These are phyloP conservation scores for Ambrosiella beaveri DNA, from an alignment of 2,329 filamentous ascomycete species.

Conservation along the genomic window DNA sequence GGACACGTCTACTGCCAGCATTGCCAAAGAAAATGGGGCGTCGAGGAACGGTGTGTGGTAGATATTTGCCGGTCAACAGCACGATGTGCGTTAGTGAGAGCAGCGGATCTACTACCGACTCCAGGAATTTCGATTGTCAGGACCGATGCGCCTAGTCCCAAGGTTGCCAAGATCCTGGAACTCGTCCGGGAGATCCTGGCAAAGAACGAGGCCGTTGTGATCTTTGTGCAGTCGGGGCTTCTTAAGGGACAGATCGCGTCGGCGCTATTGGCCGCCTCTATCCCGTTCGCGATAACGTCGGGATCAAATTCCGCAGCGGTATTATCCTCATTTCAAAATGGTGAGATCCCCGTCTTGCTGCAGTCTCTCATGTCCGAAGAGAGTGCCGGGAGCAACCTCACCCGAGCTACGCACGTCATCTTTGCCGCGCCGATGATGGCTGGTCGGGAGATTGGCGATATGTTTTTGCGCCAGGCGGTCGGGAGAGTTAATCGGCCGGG, in stretches of 20 bases:
- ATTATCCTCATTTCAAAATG: constrained; percentile 10
- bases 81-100: constrained; percentile 5
- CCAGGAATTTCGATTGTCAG: background rate
- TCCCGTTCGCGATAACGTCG: constrained; percentile 7
- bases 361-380: constrained; percentile 23
- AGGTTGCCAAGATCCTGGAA: constrained; percentile 17
- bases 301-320: background rate
- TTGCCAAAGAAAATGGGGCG: constrained; percentile 12
- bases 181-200: constrained; percentile 2
- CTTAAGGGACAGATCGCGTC: constrained; percentile 16
- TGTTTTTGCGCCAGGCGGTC: constrained; percentile 24
- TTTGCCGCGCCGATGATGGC: constrained; percentile 22
- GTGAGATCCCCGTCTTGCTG: constrained; percentile 18
- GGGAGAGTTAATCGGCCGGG: constrained; percentile 25
- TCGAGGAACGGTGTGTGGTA: constrained; percentile 13
- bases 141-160: constrained; percentile 7
- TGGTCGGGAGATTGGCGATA: constrained; percentile 20
- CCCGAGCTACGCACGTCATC: constrained; percentile 26
- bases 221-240: constrained; percentile 23
- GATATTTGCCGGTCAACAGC: constrained; percentile 4
- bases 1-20: constrained; percentile 17
- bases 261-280: background rate
- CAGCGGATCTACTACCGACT: constrained; percentile 7
- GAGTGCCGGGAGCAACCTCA: constrained; percentile 26
- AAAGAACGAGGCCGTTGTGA: constrained; percentile 17